Conservation (phyloP, 139 green algal species). For the Mesostigma viride region DNA sequence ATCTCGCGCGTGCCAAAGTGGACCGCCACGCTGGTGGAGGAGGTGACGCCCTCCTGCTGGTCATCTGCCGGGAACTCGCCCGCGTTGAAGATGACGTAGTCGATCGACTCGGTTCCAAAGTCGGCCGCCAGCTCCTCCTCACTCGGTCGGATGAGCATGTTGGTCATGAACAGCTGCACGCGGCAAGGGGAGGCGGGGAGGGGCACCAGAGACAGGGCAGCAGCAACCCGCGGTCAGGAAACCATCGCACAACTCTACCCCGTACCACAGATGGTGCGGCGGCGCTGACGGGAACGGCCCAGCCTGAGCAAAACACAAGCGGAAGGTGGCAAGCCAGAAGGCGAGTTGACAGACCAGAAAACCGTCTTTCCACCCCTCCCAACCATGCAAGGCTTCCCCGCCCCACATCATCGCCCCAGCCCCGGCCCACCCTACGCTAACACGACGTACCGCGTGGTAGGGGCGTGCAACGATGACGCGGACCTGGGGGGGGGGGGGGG, state of each 20-base stretch:
- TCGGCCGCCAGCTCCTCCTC: slow-evolving; percentile 52
- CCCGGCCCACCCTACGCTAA: too few relatives aligned
- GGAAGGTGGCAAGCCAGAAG: too few relatives aligned
- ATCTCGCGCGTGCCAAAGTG: slow-evolving; percentile 52
- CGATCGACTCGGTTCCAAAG: too few relatives aligned
- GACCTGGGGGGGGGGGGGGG: neutral
- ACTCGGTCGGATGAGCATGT: slow-evolving; percentile 78
- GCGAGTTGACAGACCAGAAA: too few relatives aligned
- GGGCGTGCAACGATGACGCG: slow-evolving; percentile 59
- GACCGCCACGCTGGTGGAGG: slow-evolving; percentile 71
- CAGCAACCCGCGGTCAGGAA: neutral
- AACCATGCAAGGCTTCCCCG: too few relatives aligned
- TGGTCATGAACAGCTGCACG: slow-evolving; percentile 71
- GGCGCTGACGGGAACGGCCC: too few relatives aligned
- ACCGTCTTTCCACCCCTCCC: too few relatives aligned
- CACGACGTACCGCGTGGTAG: slow-evolving; percentile 91
- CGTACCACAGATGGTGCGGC: too few relatives aligned
- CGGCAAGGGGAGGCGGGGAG: neutral
- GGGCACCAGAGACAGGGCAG: neutral
- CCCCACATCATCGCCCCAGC: too few relatives aligned
- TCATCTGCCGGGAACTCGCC: slow-evolving; percentile 70
- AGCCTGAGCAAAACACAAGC: too few relatives aligned
- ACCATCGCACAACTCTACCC: slow-evolving; percentile 12
- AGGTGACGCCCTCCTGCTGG: slow-evolving; percentile 74
- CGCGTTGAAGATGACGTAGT: slow-evolving; percentile 90